Evolutionary conservation across 2,329 filamentous ascomycete species (phyloP), one percentile per base, ranked within the genome.

Genomic region (Torrubiella hemipterigena): DNA sequence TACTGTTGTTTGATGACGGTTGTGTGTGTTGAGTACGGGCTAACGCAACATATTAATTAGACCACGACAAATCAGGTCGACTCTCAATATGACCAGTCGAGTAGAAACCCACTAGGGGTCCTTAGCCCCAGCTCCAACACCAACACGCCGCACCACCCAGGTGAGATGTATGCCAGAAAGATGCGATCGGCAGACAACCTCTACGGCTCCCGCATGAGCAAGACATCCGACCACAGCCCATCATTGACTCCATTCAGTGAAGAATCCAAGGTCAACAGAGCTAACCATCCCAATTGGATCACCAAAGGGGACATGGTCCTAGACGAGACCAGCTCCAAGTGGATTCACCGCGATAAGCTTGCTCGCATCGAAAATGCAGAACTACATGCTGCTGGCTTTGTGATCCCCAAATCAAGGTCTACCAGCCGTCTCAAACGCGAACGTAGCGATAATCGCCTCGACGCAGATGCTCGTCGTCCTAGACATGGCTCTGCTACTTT

Each of bases 271-370:
- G 34, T 39, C 10, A 43, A 34, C 35, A 42, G 15, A 20, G 35
- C 21, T 15, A 35, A 29, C 16, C 28, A 34, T 5, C 32, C 42
- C 5, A 40, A 44, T 12, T 36, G 19, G 46, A 47, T 27, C 49
- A 57, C 16, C 23, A 33, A 41, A 20, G 36, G 42, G 15, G 47
- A 51, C 20, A 31, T 49, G 33, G 45, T 47, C 9, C 42, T 42
- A 7, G 58, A 64, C 20, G 57, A 63, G 20, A 76, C 80, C 38
- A 66, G 73, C 38, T 81, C 76, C 19, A 79, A 83, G 52, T 91
- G 83, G 83, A 89, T 91, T 44, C 83, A 91, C 48, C 66, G 83
- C 34, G 83, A 91, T 56, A 89, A 89, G 56, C 59, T 91, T 38
- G 82, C 81, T 33, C 73, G 73, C 48, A 91, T 89, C 43, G 83